Conservation (phyloP, 148 eudicot species). For the Mesembryanthemum crystallinum region DNA sequence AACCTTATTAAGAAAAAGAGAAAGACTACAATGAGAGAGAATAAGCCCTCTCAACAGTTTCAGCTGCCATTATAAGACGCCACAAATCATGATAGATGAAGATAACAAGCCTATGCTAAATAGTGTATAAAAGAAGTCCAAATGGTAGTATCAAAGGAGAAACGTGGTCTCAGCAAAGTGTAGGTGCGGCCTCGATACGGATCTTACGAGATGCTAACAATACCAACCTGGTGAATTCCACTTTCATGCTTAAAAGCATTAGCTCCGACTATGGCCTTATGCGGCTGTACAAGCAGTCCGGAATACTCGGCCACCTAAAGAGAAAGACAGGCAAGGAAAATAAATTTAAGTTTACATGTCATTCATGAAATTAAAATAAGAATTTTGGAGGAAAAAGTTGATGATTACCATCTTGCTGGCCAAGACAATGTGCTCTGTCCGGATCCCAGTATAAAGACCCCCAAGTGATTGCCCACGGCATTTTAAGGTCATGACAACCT, state of each 20-base stretch:
- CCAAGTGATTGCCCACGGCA: conserved; percentile 47
- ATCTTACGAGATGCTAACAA: background rate
- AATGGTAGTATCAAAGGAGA: background rate
- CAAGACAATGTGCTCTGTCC: conserved; percentile 40
- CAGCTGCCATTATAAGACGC: no score
- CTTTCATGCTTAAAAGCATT: conserved; percentile 64
- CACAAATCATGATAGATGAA: no score
- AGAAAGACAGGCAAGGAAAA: background rate
- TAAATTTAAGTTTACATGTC: background rate
- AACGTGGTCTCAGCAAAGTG: background rate
- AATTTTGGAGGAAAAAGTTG: conserved; percentile 1
- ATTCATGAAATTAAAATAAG: background rate
- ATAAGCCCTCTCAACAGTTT: no score
- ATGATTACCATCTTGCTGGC: conserved; percentile 48
- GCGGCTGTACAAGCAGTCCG: conserved; percentile 46
- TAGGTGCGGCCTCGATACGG: background rate
- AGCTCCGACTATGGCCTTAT: conserved; percentile 64
- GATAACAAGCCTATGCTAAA: background rate
- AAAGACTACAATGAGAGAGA: no score
- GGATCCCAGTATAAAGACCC: conserved; percentile 43
- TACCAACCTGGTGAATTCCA: conserved; percentile 49
- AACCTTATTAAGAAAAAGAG: no score
- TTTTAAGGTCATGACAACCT: conserved; percentile 65
- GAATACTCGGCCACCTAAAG: conserved; percentile 47
- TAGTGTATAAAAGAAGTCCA: background rate